These are phyloP conservation scores for Trypanosoma mega DNA, from an alignment of 208 protist genomes.

Conservation along the genomic window DNA sequence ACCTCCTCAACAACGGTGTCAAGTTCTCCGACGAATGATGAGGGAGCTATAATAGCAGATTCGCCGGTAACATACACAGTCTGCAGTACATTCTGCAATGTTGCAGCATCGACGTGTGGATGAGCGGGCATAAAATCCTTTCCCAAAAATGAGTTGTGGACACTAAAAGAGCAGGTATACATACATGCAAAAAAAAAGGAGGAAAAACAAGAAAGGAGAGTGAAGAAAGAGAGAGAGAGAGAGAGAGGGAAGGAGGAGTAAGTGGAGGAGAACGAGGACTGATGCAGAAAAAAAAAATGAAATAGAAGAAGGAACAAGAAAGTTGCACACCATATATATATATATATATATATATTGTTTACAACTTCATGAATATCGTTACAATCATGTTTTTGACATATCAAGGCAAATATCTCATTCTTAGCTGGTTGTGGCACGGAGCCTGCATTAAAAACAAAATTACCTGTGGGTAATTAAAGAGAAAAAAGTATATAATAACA, in stretches of 20 bases:
- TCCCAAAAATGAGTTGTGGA: not conserved
- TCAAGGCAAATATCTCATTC: no score
- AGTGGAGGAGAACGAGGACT: no score
- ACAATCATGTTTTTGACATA: no score
- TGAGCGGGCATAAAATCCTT: constrained; percentile 11
- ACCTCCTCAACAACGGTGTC: constrained; percentile 64
- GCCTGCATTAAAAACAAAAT: no score
- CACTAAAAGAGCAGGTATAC: constrained; percentile 15
- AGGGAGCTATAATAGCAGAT: constrained; percentile 53
- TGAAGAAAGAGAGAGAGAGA: constrained; percentile 21
- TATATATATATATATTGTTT: no score
- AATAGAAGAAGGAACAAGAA: no score
- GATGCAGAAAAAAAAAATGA: no score
- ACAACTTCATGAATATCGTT: no score
- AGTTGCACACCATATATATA: no score
- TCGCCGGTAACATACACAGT: constrained; percentile 68
- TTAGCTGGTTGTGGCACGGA: no score
- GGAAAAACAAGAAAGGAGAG: not conserved
- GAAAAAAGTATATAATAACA: not conserved
- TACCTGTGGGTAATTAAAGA: no score
- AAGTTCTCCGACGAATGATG: constrained; percentile 52
- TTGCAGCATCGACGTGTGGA: constrained; percentile 5
- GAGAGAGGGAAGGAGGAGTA: no score
- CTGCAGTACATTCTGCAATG: constrained; percentile 24
- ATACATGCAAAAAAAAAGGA: constrained; percentile 9